Conservation (phyloP, 805 yeast species). For the Yamadazyma tumulicola region DNA sequence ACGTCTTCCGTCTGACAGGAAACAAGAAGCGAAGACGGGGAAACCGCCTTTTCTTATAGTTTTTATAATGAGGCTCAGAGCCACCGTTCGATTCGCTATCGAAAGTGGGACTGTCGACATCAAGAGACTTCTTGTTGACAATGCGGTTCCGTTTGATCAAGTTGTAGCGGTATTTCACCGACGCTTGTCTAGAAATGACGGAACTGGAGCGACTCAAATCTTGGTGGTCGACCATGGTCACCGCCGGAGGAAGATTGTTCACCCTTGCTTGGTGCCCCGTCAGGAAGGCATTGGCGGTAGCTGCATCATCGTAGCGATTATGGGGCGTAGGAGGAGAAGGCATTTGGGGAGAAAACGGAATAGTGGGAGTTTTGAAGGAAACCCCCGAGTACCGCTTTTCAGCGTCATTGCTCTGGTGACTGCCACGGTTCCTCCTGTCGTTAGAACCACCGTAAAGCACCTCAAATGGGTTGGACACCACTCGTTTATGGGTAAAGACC, state of each 20-base stretch:
- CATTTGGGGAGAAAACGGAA: slow-evolving; percentile 2
- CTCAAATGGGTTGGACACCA: slow-evolving; percentile 26
- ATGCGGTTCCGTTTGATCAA: slow-evolving; percentile 28
- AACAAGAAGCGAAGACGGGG: slow-evolving; percentile 23
- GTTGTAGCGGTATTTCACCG: slow-evolving; percentile 27
- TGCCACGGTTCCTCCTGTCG: not conserved
- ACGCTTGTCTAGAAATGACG: slow-evolving; percentile 26
- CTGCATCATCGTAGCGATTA: not conserved
- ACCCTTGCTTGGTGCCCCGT: not conserved
- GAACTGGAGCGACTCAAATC: slow-evolving; percentile 24
- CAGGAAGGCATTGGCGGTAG: not conserved
- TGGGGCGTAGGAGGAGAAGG: slow-evolving; percentile 3
- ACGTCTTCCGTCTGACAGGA: slow-evolving; percentile 33
- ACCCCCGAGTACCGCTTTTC: slow-evolving; percentile 3
- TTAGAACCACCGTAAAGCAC: slow-evolving; percentile 17
- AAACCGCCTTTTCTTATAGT: not conserved
- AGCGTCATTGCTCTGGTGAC: not conserved
- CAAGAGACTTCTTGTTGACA: slow-evolving; percentile 13
- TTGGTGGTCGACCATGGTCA: slow-evolving; percentile 22
- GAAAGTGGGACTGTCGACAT: not conserved
- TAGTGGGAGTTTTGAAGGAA: slow-evolving; percentile 5
- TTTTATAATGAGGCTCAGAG: slow-evolving; percentile 6
- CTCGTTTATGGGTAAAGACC: slow-evolving; percentile 11
- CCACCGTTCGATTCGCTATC: slow-evolving; percentile 7
- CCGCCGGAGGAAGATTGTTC: slow-evolving; percentile 16